Evolutionary conservation across 805 yeast genomes (phyloP), one percentile per base, ranked within the genome.

Genomic region (Lipomyces orientalis): DNA sequence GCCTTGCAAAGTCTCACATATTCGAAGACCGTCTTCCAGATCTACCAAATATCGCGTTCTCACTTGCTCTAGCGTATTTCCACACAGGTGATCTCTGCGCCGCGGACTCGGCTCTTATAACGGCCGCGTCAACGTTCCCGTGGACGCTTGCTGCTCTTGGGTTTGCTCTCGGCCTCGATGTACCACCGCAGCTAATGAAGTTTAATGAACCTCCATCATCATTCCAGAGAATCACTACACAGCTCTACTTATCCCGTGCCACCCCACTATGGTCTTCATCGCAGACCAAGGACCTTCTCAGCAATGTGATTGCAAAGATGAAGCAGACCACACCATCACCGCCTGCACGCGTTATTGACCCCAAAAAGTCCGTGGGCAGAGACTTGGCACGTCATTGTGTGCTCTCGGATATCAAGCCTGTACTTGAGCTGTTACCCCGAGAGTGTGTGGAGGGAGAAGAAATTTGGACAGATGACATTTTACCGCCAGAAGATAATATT

Each of bases 1-100:
- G 86, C 22, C 78, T 91, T 43, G 83, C 83, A 1, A 79, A 90
- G 1, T 85, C 90, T 0, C 79, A 90, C 43, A 80, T 83, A 2
- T 83, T 81, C 29, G 82, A 88, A 0, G 90, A 90, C 71, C 77
- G 77, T 12, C 85, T 84, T 70, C 90, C 96, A 94, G 80, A 80
- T 57, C 89, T 93, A 1, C 90, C 95, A 0, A 90, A 93, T 0
- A 75, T 92, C 35, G 86, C 88, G 0, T 87, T 86, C 73, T 88
- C 94, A 0, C 76, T 83, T 4, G 90, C 87, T 0, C 78, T 90
- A 62, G 91, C 95, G n/a, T 80, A 85, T 65, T 79, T 86, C 35
- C 63, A 61, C 22, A 52, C 58, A 10, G 82, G 79, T 3, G 78
- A 83, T 43, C 62, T 55, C 1, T 80, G 76, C 0, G 75, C 77